Conservation (phyloP, 768 basidiomycete genomes). For the Leucocoprinus leucothites region DNA sequence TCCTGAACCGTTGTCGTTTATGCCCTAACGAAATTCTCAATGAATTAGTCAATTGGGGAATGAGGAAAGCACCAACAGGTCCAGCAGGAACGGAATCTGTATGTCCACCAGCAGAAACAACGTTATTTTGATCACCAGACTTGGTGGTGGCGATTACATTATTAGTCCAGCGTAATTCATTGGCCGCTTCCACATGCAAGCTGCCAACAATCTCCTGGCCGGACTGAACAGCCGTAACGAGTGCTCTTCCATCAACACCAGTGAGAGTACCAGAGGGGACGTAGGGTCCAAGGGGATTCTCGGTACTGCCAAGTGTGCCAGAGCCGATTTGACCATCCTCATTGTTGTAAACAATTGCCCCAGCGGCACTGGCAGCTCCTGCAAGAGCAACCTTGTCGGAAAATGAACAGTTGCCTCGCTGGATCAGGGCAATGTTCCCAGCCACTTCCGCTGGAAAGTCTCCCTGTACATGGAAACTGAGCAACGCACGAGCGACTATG, state of each 20-base stretch:
- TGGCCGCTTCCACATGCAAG: conserved; percentile 22
- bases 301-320: conserved; percentile 22
- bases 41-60: background rate
- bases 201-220: conserved; percentile 23
- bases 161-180: conserved; percentile 22
- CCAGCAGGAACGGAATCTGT: conserved; percentile 30
- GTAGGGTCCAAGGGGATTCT: conserved; percentile 23
- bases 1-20: conserved; percentile 29
- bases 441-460: conserved; percentile 23
- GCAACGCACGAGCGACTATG: background rate
- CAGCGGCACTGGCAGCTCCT: conserved; percentile 23
- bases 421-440: conserved; percentile 26
- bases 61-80: conserved; percentile 18
- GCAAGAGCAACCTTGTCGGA: conserved; percentile 25
- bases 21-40: conserved; percentile 22
- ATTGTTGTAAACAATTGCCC: conserved; percentile 28
- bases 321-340: conserved; percentile 20
- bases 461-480: conserved; percentile 10
- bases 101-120: conserved; percentile 27
- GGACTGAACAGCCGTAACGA: conserved; percentile 19
- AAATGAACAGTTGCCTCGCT: conserved; percentile 26
- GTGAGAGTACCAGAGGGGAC: conserved; percentile 23
- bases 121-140: conserved; percentile 24
- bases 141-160: conserved; percentile 30
- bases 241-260: conserved; percentile 21